Percentiles rank a stretch among this genome's conserved stretches.
Conservation (phyloP, 2,329 filamentous ascomycete genomes). For the Fusarium graminum region DNA sequence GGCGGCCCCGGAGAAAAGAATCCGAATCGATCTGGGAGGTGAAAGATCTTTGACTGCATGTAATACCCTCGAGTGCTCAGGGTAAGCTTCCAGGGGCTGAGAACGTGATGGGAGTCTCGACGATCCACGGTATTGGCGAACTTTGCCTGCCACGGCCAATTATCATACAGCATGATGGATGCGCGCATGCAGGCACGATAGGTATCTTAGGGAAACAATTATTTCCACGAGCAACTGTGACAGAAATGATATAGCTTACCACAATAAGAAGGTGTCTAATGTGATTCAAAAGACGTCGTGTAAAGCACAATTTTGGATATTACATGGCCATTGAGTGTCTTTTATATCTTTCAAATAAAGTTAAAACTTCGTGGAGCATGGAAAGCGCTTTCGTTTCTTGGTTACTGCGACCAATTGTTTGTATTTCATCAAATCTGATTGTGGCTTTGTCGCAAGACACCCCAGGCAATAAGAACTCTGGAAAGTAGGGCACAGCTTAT, state of each 20-base stretch:
- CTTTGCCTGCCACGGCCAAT: neutral
- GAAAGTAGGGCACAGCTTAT: too few relatives aligned
- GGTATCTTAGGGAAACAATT: neutral
- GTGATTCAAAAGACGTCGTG: neutral
- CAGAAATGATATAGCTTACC: neutral
- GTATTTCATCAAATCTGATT: too few relatives aligned
- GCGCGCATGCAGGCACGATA: too few relatives aligned
- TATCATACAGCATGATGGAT: neutral
- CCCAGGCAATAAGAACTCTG: too few relatives aligned
- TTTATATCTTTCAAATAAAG: neutral
- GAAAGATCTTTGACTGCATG: conserved; percentile 12
- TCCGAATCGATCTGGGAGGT: conserved; percentile 21
- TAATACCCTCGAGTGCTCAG: conserved; percentile 10
- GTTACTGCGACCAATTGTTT: too few relatives aligned
- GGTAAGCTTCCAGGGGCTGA: neutral
- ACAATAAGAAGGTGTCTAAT: neutral
- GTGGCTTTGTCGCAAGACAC: too few relatives aligned
- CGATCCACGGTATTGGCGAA: neutral
- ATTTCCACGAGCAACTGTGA: neutral
- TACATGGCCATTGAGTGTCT: neutral
- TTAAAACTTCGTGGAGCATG: neutral
- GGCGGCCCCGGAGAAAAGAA: conserved; percentile 17
- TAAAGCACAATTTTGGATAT: neutral
- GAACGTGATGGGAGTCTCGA: neutral
- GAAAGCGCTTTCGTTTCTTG: too few relatives aligned